Conservation (phyloP, 2,329 filamentous ascomycete species). For the Fusarium poae region DNA sequence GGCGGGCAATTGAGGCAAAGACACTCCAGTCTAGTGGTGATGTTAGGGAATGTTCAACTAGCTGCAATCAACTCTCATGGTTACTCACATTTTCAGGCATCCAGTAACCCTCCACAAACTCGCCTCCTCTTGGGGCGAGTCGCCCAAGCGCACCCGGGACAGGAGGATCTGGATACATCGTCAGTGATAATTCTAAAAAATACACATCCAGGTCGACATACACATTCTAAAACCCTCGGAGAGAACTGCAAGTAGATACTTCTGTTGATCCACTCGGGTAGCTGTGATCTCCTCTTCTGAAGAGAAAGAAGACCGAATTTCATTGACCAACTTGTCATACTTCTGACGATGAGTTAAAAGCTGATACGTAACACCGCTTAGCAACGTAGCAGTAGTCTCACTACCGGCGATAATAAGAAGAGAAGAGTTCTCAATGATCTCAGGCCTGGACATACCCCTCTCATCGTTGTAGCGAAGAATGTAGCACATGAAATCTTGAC, state of each 20-base stretch:
- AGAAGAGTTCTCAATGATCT: constrained; percentile 6
- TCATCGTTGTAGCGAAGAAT: constrained; percentile 21
- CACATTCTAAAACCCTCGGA: constrained; percentile 6
- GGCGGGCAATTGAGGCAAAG: not conserved
- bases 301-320: not conserved
- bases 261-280: constrained; percentile 1
- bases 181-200: not conserved
- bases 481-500: constrained; percentile 15
- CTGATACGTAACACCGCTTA: constrained; percentile 2
- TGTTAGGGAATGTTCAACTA: not conserved
- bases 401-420: constrained; percentile 7
- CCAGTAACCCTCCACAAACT: constrained; percentile 14
- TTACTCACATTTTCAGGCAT: constrained; percentile 1
- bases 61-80: fast-evolving
- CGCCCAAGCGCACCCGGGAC: not conserved
- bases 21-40: not conserved
- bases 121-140: not conserved
- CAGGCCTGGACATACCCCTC: constrained; percentile 5
- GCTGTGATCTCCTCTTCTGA: constrained; percentile 13
- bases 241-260: constrained; percentile 4
- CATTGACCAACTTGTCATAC: not conserved
- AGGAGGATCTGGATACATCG: not conserved
- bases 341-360: not conserved
- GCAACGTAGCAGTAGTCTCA: constrained; percentile 9
- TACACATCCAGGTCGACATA: not conserved